A percentile compares a stretch with the other conserved stretches of the same genome.
Conservation (phyloP, 306 rosid species). For the Albizia julibrissin region DNA sequence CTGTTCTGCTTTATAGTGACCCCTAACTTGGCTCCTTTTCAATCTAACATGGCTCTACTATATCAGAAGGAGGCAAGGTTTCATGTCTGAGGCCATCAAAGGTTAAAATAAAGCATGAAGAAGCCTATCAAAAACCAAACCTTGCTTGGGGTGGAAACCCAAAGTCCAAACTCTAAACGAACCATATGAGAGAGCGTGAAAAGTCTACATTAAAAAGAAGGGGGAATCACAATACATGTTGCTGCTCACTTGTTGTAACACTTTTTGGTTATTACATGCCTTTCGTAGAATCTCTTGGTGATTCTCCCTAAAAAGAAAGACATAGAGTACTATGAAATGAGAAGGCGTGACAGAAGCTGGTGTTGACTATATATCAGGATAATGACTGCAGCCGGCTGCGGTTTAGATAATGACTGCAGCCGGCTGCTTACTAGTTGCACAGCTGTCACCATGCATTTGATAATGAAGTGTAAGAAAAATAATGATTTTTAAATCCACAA, state of each 20-base stretch:
- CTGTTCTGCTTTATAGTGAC: background rate
- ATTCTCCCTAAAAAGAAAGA: background rate
- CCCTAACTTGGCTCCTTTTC: background rate
- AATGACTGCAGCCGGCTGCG: slow-evolving; percentile 3
- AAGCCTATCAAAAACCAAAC: background rate
- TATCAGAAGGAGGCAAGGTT: background rate
- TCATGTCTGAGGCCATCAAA: background rate
- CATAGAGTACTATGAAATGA: background rate
- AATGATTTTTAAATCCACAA: background rate
- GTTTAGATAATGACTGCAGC: background rate
- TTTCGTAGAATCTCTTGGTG: no score
- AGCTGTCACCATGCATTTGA: background rate
- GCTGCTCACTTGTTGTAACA: no score
- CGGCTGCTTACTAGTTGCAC: background rate
- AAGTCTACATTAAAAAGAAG: no score
- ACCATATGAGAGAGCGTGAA: background rate
- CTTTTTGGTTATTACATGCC: no score
- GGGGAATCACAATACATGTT: no score
- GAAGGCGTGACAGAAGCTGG: background rate
- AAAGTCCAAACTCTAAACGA: background rate
- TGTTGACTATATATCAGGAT: background rate
- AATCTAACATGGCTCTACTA: background rate
- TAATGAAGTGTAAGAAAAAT: background rate
- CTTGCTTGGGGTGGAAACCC: background rate
- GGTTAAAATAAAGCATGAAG: background rate